Evolutionary conservation across 805 yeast species (phyloP).

Genomic region (Starmerella geochares): DNA sequence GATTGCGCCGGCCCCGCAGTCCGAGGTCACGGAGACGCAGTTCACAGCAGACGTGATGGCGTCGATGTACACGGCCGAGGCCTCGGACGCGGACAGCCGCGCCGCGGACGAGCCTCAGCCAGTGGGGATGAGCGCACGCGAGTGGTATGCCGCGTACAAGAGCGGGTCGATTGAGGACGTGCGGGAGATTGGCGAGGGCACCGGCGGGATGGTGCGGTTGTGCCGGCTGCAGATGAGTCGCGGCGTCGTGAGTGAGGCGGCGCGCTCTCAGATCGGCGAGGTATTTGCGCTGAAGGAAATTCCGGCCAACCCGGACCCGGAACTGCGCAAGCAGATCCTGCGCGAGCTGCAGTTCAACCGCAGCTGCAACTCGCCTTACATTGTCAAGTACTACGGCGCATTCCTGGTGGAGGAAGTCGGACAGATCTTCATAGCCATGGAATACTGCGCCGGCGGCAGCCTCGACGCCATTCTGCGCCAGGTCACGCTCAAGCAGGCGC

Average conservation of each 20-base stretch:
- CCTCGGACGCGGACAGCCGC: neutral
- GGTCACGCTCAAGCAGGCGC: conserved; percentile 61
- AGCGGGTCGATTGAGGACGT: conserved; percentile 47
- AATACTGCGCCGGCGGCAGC: conserved; percentile 88
- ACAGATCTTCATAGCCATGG: conserved; percentile 90
- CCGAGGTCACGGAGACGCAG: conserved; percentile 11
- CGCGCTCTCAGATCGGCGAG: conserved; percentile 34
- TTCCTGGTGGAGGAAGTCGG: conserved; percentile 66
- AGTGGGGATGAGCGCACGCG: conserved; percentile 19
- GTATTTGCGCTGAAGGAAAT: conserved; percentile 76
- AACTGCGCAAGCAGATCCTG: conserved; percentile 77
- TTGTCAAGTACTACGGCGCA: conserved; percentile 88
- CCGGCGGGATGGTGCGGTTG: conserved; percentile 81
- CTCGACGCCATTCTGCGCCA: conserved; percentile 82
- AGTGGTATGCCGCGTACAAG: conserved; percentile 19
- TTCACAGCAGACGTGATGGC: conserved; percentile 22
- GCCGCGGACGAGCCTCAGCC: neutral
- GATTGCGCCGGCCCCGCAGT: neutral
- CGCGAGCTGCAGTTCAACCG: conserved; percentile 85
- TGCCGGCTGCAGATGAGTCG: conserved; percentile 41
- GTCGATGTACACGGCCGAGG: conserved; percentile 14
- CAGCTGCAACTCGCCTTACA: conserved; percentile 68
- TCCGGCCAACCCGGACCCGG: conserved; percentile 70
- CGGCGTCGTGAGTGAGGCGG: conserved; percentile 22
- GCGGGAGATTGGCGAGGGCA: conserved; percentile 80